Base-by-base conservation (phyloP, 139 green algal genomes). In the Eudorina sp. region DNA sequence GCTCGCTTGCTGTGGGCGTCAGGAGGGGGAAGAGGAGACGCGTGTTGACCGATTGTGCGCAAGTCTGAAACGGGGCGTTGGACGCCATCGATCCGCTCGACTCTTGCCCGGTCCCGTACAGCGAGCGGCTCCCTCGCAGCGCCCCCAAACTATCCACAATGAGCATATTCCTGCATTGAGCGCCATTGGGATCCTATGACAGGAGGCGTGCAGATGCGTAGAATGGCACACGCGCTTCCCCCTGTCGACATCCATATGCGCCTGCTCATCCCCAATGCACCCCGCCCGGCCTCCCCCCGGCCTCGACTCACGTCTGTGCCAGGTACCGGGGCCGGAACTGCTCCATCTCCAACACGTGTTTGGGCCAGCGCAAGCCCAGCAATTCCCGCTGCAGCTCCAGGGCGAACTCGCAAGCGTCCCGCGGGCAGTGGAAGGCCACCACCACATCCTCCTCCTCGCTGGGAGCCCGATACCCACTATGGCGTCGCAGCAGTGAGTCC, bases 361-460 rank as follows among this genome's bases (percentile, higher is more conserved):
- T 7, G 13, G 82, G 82, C 82, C 82, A 88, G 11, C 46, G 45
- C 46, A 80, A 66, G 14, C 40, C 31, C 66, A 85, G 55, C 84
- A 89, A 58, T 73, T 31, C 60, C 1, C 55, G 73, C 74, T 89
- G 84, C 41, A 89, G 73, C 55, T 76, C 53, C 73, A 84, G 84
- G 53, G 84, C 73, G 45, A 89, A 89, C 73, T 66, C 58, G 41
- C 38, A 69, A 0, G 84, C 84, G 70, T 89, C 84, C 21, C 84
- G 70, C 9, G 84, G 84, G 53, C 29, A 53, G 45, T 89, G 72
- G 74, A 89, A 89, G 43, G 84, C 84, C 5, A 23, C 73, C 69
- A 88, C 46, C 64, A 80, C 64, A 1, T 64, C 66, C 46, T 88
- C 82, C 19, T 88, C 82, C 64, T 88, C 82, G 4, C 29, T 43